Evolutionary conservation across 1,284 basidiomycete species (phyloP), one percentile per base, ranked within the genome.

Genomic region (Peniophora sp.): DNA sequence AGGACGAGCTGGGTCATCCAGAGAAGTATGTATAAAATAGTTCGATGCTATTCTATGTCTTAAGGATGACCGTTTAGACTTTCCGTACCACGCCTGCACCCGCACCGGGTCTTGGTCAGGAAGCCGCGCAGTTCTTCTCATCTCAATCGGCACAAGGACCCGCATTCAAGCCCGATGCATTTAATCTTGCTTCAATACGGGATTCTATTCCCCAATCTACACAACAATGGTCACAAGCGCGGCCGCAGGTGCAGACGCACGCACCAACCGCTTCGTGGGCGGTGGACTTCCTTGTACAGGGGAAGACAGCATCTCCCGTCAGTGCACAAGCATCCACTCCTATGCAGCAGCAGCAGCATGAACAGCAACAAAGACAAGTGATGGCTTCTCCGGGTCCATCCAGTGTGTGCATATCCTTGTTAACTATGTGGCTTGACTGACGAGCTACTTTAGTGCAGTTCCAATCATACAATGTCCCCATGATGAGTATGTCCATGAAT

Each of bases 61-160:
- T 19, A 35, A 16, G 39, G 47, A 58, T 55, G 48, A 55, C 14
- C 38, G 47, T 55, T 54, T 53, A 87, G 83, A 62, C 65, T 10
- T 89, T 89, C 64, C 80, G 82, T 49, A 76, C 81, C 12, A 74
- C 77, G 47, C 67, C 72, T 48, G 57, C 66, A 23, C 65, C 68
- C 23, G 56, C 71, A 36, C 65, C 68, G n/a, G 68, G 68, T 25
- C 65, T 76, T 51, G 75, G 78, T 52, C 76, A 83, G 62, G 86
- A 89, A 59, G 85, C 83, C 2, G 71, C 81, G 17, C 77, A 70
- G 47, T 90, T 90, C 71, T 89, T 90, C 63, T 68, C 73, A 16
- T 56, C 65, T 10, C 44, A 22, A 19, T 57, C 63, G 24, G 56
- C 61, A 25, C 34, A 38, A 14, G 57, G 61, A 48, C 63, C 72